A percentile compares a stretch with the other conserved stretches of the same genome.
Evolutionary conservation across 2,329 filamentous ascomycete species (phyloP).

Genomic region (Ceratocystis cacaofunesta): DNA sequence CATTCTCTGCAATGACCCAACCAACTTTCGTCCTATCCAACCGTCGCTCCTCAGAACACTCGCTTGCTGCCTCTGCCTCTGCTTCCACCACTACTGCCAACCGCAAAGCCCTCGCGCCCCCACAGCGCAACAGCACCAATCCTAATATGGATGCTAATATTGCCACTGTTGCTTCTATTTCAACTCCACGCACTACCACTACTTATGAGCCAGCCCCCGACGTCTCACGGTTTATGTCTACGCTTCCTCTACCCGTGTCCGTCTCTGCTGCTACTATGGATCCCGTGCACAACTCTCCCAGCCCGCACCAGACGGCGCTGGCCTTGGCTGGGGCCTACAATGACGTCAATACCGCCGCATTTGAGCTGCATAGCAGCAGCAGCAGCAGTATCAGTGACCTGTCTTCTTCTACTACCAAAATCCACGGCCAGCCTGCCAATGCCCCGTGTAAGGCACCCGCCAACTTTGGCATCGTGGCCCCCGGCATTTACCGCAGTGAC

Average conservation of each 20-base stretch:
- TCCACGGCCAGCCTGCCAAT: not conserved
- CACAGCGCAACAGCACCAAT: not conserved
- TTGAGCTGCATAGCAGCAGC: not conserved
- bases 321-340: not conserved
- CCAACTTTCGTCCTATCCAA: slow-evolving; percentile 2
- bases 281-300: not conserved
- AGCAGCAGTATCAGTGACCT: not conserved
- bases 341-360: not conserved
- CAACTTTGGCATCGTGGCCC: slow-evolving; percentile 66
- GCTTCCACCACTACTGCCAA: not conserved
- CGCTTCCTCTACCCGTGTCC: not conserved
- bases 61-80: not conserved
- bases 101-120: not conserved
- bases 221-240: not conserved
- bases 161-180: not conserved
- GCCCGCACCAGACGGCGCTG: not conserved
- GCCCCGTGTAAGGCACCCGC: slow-evolving; percentile 29
- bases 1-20: not conserved
- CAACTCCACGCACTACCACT: not conserved
- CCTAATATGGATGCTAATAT: not conserved
- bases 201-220: not conserved
- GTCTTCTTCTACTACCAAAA: not conserved
- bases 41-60: not conserved
- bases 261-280: not conserved
- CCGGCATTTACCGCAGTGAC: slow-evolving; percentile 66